phyloP scores from a whole-genome alignment of 768 basidiomycete genomes.

The Russula abietina region DNA sequence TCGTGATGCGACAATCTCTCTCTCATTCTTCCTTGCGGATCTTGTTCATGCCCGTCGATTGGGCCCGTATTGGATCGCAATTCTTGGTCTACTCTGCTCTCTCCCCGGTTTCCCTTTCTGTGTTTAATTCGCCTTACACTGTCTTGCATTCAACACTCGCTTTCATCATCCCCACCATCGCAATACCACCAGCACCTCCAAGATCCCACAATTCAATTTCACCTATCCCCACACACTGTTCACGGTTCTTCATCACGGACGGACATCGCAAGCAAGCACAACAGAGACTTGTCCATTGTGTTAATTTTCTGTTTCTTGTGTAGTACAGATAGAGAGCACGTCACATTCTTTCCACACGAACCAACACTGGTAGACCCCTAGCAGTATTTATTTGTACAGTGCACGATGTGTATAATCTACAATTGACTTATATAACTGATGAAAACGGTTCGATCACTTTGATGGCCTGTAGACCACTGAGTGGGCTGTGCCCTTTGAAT shows the following conservation, averaged over 20 bases:
- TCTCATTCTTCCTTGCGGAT: background rate
- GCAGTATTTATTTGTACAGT: constrained; percentile 23
- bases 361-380: constrained; percentile 11
- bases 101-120: background rate
- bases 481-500: background rate
- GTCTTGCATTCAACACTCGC: constrained; percentile 3
- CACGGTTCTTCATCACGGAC: background rate
- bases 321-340: constrained; percentile 19
- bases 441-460: background rate
- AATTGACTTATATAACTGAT: constrained; percentile 20
- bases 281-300: constrained; percentile 12
- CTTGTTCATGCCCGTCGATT: background rate
- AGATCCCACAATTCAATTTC: background rate
- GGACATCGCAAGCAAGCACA: constrained; percentile 11
- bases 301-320: constrained; percentile 3
- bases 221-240: constrained; percentile 11
- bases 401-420: constrained; percentile 23
- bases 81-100: background rate
- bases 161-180: constrained; percentile 1
- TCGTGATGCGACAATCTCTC: too few species aligned
- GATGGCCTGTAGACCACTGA: background rate
- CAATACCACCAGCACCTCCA: constrained; percentile 3
- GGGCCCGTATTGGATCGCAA: background rate
- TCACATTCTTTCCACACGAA: constrained; percentile 8
- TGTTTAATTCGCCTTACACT: constrained; percentile 3